phyloP scores from a whole-genome alignment of 2,329 filamentous ascomycete genomes.

The Magnaporthales sp. region DNA sequence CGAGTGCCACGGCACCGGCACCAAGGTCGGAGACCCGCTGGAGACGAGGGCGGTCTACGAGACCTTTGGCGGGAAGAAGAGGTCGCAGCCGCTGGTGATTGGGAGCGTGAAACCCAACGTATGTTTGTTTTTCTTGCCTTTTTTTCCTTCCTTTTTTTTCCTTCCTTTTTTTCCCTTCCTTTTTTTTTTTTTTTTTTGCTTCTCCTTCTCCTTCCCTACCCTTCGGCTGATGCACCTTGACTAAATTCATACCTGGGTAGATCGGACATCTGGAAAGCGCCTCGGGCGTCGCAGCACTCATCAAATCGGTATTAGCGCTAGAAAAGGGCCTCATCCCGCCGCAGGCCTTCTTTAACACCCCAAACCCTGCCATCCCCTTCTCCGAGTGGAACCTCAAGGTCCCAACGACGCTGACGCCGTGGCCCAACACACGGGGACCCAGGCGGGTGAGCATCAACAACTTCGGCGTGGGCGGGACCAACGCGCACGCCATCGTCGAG shows the following conservation, averaged over 20 bases:
- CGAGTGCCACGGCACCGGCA: constrained; percentile 39
- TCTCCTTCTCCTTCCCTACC: background rate
- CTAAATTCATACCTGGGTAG: constrained; percentile 19
- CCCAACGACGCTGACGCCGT: constrained; percentile 1
- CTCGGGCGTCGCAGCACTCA: constrained; percentile 20
- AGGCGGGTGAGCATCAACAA: constrained; percentile 13
- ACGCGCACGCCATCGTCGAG: constrained; percentile 18
- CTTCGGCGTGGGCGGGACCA: constrained; percentile 19
- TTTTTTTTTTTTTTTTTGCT: constrained; percentile 9
- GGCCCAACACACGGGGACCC: background rate
- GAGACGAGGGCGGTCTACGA: constrained; percentile 34
- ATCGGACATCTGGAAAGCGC: constrained; percentile 42
- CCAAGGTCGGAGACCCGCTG: constrained; percentile 44
- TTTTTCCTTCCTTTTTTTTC: constrained; percentile 8
- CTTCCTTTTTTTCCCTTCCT: constrained; percentile 1
- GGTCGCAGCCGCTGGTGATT: background rate
- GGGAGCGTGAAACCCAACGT: background rate
- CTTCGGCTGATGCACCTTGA: constrained; percentile 15
- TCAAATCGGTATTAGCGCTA: constrained; percentile 17
- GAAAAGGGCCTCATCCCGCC: constrained; percentile 14
- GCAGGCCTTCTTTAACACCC: constrained; percentile 11
- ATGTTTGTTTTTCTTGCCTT: constrained; percentile 7
- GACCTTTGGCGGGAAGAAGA: constrained; percentile 16
- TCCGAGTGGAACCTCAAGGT: constrained; percentile 17
- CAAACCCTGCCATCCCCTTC: constrained; percentile 16